Percentiles rank a stretch among this genome's conserved stretches.
phyloP scores from a whole-genome alignment of 164 flowering plant species.

The Magnolia kwangsiensis region DNA sequence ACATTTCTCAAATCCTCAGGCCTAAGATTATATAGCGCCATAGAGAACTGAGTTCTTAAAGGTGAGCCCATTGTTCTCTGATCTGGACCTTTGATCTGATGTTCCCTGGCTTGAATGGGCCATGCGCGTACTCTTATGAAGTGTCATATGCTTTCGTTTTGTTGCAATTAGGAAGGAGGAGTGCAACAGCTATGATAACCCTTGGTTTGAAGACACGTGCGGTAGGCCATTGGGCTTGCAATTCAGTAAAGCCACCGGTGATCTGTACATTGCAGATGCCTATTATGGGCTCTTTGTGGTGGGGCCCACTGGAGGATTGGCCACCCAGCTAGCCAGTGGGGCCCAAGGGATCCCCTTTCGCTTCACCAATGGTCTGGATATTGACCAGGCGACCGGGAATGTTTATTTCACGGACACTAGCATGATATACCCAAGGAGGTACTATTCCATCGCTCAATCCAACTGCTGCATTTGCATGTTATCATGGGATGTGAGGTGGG shows the following conservation, averaged over 20 bases:
- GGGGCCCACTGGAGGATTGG: conserved; percentile 24
- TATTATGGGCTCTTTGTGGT: conserved; percentile 30
- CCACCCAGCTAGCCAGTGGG: conserved; percentile 1
- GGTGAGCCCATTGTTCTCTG: too few relatives aligned
- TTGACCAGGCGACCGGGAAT: conserved; percentile 33
- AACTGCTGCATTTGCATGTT: too few relatives aligned
- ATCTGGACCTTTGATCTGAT: background rate
- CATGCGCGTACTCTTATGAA: background rate
- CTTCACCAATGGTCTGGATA: conserved; percentile 33
- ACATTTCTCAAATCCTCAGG: too few relatives aligned
- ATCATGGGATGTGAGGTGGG: too few relatives aligned
- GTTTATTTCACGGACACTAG: conserved; percentile 13
- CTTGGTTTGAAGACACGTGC: conserved; percentile 16
- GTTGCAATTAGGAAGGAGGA: background rate
- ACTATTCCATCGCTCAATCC: background rate
- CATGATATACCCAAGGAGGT: conserved; percentile 37
- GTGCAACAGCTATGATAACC: conserved; percentile 5
- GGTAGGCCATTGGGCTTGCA: conserved; percentile 37
- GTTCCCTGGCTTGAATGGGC: background rate
- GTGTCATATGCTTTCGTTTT: background rate
- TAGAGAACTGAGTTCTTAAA: too few relatives aligned
- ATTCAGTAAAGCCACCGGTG: conserved; percentile 23
- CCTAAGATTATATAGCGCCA: too few relatives aligned
- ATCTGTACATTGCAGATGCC: conserved; percentile 39
- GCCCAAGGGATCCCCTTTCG: conserved; percentile 17